phyloP scores from a whole-genome alignment of 2,329 filamentous ascomycete genomes.

The Tolypocladium tundrense region DNA sequence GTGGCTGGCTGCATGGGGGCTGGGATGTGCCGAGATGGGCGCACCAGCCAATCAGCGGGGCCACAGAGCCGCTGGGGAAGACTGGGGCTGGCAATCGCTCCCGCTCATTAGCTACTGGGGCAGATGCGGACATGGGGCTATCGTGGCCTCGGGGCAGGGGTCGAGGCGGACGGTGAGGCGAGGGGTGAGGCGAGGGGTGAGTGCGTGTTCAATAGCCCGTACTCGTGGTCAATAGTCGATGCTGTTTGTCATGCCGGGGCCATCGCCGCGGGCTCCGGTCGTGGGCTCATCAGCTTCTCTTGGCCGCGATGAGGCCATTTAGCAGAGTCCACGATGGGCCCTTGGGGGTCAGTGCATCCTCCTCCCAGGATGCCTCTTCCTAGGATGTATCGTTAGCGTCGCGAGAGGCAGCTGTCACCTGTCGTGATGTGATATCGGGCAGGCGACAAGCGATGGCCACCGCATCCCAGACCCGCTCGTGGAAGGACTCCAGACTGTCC shows the following conservation, averaged over 20 bases:
- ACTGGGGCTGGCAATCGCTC: conserved; percentile 2
- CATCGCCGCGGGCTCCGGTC: not conserved
- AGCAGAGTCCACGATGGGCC: not conserved
- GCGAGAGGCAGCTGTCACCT: not conserved
- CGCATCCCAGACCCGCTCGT: not conserved
- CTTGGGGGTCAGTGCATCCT: not conserved
- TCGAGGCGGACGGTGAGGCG: not conserved
- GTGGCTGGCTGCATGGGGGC: not conserved
- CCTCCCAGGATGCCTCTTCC: not conserved
- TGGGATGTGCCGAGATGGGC: not conserved
- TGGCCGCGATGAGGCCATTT: not conserved
- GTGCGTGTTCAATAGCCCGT: too few species aligned
- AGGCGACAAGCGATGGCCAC: not conserved
- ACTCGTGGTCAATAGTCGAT: too few species aligned
- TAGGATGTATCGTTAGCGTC: not conserved
- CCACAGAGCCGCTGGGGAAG: conserved; percentile 8
- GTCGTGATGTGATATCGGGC: not conserved
- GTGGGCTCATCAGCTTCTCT: not conserved
- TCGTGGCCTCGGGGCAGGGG: not conserved
- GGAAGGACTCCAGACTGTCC: not conserved
- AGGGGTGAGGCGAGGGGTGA: too few species aligned
- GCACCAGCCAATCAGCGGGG: conserved; percentile 3
- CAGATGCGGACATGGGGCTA: not conserved
- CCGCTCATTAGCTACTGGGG: conserved; percentile 1
- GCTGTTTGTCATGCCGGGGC: not conserved